Percentiles rank a stretch among this genome's conserved stretches.
phyloP scores from a whole-genome alignment of 345 rosid species.

The Hirschfeldia incana region DNA sequence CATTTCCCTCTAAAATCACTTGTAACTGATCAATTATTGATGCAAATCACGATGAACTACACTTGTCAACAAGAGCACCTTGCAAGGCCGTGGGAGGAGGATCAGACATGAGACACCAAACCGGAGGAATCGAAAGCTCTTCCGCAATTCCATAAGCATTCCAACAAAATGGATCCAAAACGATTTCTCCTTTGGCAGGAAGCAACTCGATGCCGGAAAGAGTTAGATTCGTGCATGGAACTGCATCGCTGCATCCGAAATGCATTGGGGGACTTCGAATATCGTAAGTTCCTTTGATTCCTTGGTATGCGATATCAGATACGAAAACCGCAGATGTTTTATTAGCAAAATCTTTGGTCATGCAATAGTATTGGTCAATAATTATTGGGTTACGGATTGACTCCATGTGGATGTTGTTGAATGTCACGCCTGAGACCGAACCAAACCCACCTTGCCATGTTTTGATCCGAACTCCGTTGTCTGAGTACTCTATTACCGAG shows the following conservation, averaged over 20 bases:
- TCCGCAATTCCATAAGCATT: constrained; percentile 79
- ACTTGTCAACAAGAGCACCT: constrained; percentile 43
- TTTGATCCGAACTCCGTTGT: constrained; percentile 92
- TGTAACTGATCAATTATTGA: constrained; percentile 30
- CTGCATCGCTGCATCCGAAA: constrained; percentile 82
- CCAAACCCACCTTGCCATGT: constrained; percentile 99
- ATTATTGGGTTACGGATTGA: constrained; percentile 84
- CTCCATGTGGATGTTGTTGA: constrained; percentile 83
- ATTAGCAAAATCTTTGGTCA: constrained; percentile 65
- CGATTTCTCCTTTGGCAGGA: constrained; percentile 65
- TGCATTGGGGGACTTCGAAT: constrained; percentile 81
- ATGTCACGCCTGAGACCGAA: constrained; percentile 68
- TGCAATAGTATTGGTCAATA: constrained; percentile 90
- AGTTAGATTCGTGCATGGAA: constrained; percentile 83
- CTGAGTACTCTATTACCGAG: constrained; percentile 65
- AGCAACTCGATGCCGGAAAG: constrained; percentile 76
- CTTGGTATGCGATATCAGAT: constrained; percentile 64
- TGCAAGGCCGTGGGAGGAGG: constrained; percentile 50
- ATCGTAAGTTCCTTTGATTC: constrained; percentile 87
- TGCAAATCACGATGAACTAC: constrained; percentile 35
- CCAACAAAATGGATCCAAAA: constrained; percentile 79
- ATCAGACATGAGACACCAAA: constrained; percentile 60
- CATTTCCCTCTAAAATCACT: constrained; percentile 4
- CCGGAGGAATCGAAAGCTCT: constrained; percentile 65
- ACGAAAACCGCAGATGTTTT: constrained; percentile 76